Evolutionary conservation across 2,329 filamentous ascomycete genomes (phyloP).

Genomic region (Purpureocillium takamizusanense): DNA sequence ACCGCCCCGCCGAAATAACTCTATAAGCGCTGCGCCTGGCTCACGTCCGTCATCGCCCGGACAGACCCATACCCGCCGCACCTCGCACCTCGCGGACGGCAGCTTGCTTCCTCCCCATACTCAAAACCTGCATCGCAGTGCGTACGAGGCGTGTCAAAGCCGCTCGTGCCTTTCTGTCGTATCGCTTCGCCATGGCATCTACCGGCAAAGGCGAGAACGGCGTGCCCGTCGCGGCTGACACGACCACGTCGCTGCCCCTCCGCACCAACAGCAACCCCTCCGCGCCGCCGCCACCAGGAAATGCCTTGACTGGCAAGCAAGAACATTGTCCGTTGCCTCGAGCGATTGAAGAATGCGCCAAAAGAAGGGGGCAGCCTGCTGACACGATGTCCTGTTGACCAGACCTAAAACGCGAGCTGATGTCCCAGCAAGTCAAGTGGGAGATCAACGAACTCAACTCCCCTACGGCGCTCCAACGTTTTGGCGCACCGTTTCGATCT

Average conservation of each 20-base stretch:
- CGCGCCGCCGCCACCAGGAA: conserved; percentile 28
- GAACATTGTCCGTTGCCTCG: conserved; percentile 68
- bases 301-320: conserved; percentile 80
- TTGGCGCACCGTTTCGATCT: conserved; percentile 90
- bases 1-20: too few relatives aligned
- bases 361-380: too few relatives aligned
- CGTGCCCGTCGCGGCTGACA: conserved; percentile 10
- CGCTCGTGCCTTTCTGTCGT: too few relatives aligned
- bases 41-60: too few relatives aligned
- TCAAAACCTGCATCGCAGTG: background rate
- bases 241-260: conserved; percentile 17
- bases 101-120: too few relatives aligned
- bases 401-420: conserved; percentile 95
- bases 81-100: too few relatives aligned
- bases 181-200: conserved; percentile 15
- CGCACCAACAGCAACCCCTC: conserved; percentile 17
- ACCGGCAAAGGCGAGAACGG: conserved; percentile 14
- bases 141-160: too few relatives aligned
- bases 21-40: too few relatives aligned
- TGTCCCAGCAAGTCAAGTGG: conserved; percentile 78
- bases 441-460: conserved; percentile 93
- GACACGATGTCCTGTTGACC: conserved; percentile 9
- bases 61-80: too few relatives aligned
- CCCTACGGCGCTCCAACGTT: conserved; percentile 86
- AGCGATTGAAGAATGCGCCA: background rate